phyloP scores from a whole-genome alignment of 257 asterid genomes.

The Solanum habrochaites region DNA sequence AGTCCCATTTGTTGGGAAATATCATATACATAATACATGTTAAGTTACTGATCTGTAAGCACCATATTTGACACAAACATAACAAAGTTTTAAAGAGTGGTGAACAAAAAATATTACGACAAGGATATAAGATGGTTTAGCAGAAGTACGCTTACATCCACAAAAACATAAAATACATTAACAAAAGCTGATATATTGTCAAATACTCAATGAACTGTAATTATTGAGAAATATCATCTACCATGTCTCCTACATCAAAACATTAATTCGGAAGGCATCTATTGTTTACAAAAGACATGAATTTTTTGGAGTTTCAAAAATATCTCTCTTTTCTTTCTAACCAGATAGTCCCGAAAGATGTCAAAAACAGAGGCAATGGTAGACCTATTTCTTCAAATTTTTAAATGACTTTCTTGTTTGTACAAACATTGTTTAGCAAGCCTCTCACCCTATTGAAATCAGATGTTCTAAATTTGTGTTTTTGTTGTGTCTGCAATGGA shows the following conservation, averaged over 20 bases:
- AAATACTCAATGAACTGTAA: not conserved
- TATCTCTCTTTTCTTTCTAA: not conserved
- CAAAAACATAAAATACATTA: not conserved
- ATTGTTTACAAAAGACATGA: not conserved
- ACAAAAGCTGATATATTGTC: not conserved
- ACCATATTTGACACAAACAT: too few relatives aligned
- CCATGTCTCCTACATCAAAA: not conserved
- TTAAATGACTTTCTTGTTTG: not conserved
- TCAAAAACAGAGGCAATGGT: not conserved
- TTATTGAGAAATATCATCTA: not conserved
- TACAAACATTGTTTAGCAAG: not conserved
- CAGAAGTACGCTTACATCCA: not conserved
- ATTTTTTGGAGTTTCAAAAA: not conserved
- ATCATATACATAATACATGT: too few relatives aligned
- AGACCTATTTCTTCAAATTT: not conserved
- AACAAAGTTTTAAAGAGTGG: too few relatives aligned
- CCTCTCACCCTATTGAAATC: not conserved
- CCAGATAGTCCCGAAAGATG: not conserved
- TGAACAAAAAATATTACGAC: not conserved
- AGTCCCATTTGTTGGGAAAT: too few relatives aligned
- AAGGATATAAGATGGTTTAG: not conserved
- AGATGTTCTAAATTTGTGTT: not conserved
- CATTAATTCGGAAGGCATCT: not conserved
- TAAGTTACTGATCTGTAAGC: too few relatives aligned
- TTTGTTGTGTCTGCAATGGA: not conserved